Conservation (phyloP, 257 asterid species). For the Lantana camara region DNA sequence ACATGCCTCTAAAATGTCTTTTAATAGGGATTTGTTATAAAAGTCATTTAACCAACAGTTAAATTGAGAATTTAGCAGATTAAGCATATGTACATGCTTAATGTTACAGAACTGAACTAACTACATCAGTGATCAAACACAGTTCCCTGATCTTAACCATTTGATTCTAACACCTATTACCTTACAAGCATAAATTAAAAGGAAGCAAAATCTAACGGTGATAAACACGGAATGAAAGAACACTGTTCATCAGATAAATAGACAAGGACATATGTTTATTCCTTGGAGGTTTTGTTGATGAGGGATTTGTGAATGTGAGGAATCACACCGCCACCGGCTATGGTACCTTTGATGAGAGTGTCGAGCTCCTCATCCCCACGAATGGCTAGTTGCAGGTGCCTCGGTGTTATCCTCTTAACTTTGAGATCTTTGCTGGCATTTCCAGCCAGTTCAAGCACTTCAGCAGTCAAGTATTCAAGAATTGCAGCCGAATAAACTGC, state of each 20-base stretch:
- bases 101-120: conserved; percentile 24
- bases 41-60: no score
- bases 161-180: conserved; percentile 34
- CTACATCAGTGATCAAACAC: conserved; percentile 20
- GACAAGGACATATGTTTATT: conserved; percentile 38
- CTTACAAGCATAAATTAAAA: conserved; percentile 22
- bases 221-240: conserved; percentile 20
- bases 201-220: conserved; percentile 13
- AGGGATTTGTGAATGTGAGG: conserved; percentile 99
- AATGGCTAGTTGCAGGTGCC: conserved; percentile 91
- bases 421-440: conserved; percentile 95
- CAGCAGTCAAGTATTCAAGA: conserved; percentile 89
- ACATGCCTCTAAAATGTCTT: no score
- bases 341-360: conserved; percentile 92
- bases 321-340: conserved; percentile 97
- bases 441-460: conserved; percentile 95
- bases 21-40: no score
- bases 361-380: conserved; percentile 98
- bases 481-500: conserved; percentile 95
- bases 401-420: conserved; percentile 93
- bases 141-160: no score
- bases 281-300: conserved; percentile 97
- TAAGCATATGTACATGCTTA: not conserved
- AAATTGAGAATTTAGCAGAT: not conserved
- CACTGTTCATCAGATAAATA: conserved; percentile 14